Conservation (phyloP, 2,329 filamentous ascomycete genomes). For the Dactylellina sp. region DNA sequence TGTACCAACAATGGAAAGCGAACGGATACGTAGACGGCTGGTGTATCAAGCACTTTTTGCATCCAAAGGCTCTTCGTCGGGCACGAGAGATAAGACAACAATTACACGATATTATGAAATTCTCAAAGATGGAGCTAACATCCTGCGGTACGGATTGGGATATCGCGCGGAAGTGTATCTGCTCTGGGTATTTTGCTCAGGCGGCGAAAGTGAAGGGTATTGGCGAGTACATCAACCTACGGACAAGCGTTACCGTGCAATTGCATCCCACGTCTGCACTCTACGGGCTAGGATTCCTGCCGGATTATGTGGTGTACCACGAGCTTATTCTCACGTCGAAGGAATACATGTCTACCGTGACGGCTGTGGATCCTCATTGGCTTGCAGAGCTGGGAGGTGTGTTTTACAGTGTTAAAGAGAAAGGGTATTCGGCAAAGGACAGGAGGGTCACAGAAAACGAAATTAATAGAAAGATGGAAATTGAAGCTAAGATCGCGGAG, state of each 20-base stretch:
- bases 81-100: slow-evolving; percentile 96
- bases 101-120: slow-evolving; percentile 90
- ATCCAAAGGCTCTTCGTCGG: slow-evolving; percentile 90
- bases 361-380: slow-evolving; percentile 95
- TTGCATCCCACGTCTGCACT: slow-evolving; percentile 93
- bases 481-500: slow-evolving; percentile 89
- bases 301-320: slow-evolving; percentile 98
- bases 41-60: slow-evolving; percentile 93
- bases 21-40: slow-evolving; percentile 91
- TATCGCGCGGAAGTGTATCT: slow-evolving; percentile 93
- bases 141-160: slow-evolving; percentile 98
- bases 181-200: slow-evolving; percentile 97
- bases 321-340: slow-evolving; percentile 96
- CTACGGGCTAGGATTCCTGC: slow-evolving; percentile 91
- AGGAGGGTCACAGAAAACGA: slow-evolving; percentile 89
- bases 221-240: slow-evolving; percentile 95
- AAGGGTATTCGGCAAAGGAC: slow-evolving; percentile 89
- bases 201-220: slow-evolving; percentile 95
- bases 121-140: slow-evolving; percentile 87
- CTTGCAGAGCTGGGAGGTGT: slow-evolving; percentile 95
- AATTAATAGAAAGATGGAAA: slow-evolving; percentile 92
- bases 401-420: slow-evolving; percentile 97
- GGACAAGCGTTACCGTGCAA: slow-evolving; percentile 92
- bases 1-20: slow-evolving; percentile 93
- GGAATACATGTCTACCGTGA: slow-evolving; percentile 98